Base-by-base conservation (phyloP, 2,329 filamentous ascomycete species). In the Penicillium sclerotiorum region DNA sequence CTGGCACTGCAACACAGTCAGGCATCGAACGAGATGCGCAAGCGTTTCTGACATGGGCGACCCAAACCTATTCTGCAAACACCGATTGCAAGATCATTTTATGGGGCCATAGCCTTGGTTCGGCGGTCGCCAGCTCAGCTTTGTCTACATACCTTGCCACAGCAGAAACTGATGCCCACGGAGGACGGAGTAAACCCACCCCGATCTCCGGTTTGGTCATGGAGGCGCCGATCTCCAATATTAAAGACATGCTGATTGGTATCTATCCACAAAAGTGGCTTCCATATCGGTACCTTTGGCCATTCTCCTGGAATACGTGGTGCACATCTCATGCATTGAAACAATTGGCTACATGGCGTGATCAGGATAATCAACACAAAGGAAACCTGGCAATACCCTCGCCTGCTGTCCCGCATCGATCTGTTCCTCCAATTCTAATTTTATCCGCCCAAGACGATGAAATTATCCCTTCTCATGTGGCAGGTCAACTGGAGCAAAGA, bases 261-360 rank as follows among this genome's bases (percentile, higher is more conserved):
- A 68, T 93, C 2, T 93, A 92, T 62, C 88, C 88, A 1, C 87
- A 91, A 59, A 88, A 82, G 59, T 92, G 88, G 87, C 73, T 92
- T 6, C 89, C 89, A 0, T 93, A 93, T 65, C 80, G 81, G 39
- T 84, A 92, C 64, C 76, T 93, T 0, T 83, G 84, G 77, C 86
- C 86, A 0, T 91, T 92, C 62, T 75, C 92, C 9, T 78, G 87
- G 57, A 91, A 76, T 48, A 72, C 71, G 37, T 82, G 80, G 79
- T 76, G 81, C 55, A 77, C 70, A 39, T 66, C 69, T 20, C 56
- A 49, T 1, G 73, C 76, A 2, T 51, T 81, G 49, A 64, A 64
- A 4, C 59, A 55, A 8, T 70, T 81, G 20, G 70, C 73, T 9
- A 22, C 12, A 2, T 59, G 50, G 51, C 45, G 60, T 40, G 45